phyloP scores from a whole-genome alignment of 2,329 filamentous ascomycete genomes.

The Hypoxylon sp. region DNA sequence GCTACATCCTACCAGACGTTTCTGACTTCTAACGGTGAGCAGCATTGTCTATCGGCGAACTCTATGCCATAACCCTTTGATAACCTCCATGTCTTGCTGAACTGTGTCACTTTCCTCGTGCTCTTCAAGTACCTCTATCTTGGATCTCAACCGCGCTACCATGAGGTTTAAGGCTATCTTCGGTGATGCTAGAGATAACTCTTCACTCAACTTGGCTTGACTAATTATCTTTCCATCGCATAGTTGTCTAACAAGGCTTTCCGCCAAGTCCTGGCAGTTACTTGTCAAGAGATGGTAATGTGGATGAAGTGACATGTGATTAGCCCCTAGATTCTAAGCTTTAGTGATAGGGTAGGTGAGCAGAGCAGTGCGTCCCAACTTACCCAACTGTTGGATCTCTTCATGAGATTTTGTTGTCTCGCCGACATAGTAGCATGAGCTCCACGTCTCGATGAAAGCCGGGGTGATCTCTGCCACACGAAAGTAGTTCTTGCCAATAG shows the following conservation, averaged over 20 bases:
- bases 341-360: neutral
- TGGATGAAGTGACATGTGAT: conserved; percentile 52
- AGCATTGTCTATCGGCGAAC: conserved; percentile 50
- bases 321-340: conserved; percentile 40
- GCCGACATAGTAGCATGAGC: conserved; percentile 53
- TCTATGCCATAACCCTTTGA: conserved; percentile 45
- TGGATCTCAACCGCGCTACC: conserved; percentile 49
- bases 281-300: conserved; percentile 53
- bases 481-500: conserved; percentile 51
- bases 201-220: conserved; percentile 53
- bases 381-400: conserved; percentile 52
- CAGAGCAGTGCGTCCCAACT: conserved; percentile 18
- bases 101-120: conserved; percentile 45
- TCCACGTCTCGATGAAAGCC: conserved; percentile 52
- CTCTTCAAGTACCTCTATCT: conserved; percentile 45
- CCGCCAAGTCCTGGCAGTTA: conserved; percentile 55
- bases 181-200: conserved; percentile 51
- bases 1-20: neutral
- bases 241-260: conserved; percentile 52
- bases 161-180: conserved; percentile 54
- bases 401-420: conserved; percentile 54
- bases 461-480: conserved; percentile 52
- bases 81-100: conserved; percentile 46
- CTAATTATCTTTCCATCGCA: conserved; percentile 54
- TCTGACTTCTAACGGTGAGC: neutral